Conservation (phyloP, 345 rosid species). For the Dimocarpus longan region DNA sequence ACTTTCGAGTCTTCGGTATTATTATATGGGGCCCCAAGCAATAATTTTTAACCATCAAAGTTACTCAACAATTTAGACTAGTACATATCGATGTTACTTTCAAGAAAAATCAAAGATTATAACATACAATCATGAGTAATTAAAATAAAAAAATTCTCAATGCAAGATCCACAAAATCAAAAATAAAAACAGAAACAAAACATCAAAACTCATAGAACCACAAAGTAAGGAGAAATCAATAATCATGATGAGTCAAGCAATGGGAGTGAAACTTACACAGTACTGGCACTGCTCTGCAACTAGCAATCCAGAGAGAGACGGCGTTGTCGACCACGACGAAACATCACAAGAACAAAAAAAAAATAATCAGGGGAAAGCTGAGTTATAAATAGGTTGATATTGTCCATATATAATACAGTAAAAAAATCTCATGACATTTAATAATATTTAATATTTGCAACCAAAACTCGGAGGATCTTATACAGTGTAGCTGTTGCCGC, state of each 20-base stretch:
- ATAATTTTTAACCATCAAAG: background rate
- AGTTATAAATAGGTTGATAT: background rate
- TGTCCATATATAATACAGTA: background rate
- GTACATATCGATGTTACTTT: no score
- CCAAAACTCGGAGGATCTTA: background rate
- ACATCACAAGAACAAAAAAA: background rate
- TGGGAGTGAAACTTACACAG: background rate
- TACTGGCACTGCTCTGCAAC: background rate
- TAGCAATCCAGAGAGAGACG: background rate
- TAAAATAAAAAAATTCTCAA: background rate
- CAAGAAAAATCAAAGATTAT: background rate
- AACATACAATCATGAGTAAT: background rate
- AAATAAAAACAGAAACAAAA: background rate
- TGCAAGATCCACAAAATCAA: background rate
- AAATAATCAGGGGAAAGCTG: background rate
- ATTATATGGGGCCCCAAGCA: background rate
- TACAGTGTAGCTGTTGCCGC: background rate
- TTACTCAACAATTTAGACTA: no score
- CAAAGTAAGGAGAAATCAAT: background rate
- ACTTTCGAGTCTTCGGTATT: background rate
- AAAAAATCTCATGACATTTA: background rate
- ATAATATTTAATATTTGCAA: no score
- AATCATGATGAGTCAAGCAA: background rate
- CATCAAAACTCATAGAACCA: background rate
- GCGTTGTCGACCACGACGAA: background rate